Base-by-base conservation (phyloP, 495 filamentous ascomycete species). In the Lasiosphaeria hispida region DNA sequence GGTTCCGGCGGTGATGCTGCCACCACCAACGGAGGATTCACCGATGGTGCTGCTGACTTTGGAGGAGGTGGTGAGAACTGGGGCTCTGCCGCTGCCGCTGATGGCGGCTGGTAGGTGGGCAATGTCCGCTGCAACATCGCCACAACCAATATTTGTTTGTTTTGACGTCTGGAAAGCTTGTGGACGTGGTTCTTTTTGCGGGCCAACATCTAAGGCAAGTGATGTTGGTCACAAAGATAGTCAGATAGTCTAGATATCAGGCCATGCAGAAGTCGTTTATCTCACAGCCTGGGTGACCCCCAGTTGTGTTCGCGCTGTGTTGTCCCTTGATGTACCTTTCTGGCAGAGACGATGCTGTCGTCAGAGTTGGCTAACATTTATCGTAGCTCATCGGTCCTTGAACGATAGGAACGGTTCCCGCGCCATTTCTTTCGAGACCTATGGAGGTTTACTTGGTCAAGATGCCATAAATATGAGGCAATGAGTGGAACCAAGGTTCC, bases 401-500 rank as follows among this genome's bases (percentile, higher is more conserved):
- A 30, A 2, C 23, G 2, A 30, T 30, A 30, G 23, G 2, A 30
- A 30, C 23, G 5, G 23, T 30, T 30, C 5, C 23, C 23, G 5
- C 5, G 5, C 23, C 23, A 30, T 5, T 30, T 30, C 2, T 30
- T 30, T 30, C 5, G 23, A 30, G 19, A 23, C 14, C 7, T 30
- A 13, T 48, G 4, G 23, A 41, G 23, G 17, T 50, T 43, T 57
- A 66, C 19, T 66, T 66, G 33, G 61, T 66, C 37, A 66, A 45
- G 14, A 63, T 62, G 15, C 64, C 64, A 38, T 58, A 63, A 47
- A 61, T 47, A 18, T 55, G 53, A n/a, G 53, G 53, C 3, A 55
- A 15, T 15, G 53, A 47, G 35, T 23, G 15, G 53, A 47, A 55
- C 69, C 72, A 75, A 57, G 74, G 77, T 50, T 76, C 77, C 45